These are phyloP conservation scores for Fusarium luffae DNA, from an alignment of 2,329 filamentous ascomycete species.

Conservation along the genomic window DNA sequence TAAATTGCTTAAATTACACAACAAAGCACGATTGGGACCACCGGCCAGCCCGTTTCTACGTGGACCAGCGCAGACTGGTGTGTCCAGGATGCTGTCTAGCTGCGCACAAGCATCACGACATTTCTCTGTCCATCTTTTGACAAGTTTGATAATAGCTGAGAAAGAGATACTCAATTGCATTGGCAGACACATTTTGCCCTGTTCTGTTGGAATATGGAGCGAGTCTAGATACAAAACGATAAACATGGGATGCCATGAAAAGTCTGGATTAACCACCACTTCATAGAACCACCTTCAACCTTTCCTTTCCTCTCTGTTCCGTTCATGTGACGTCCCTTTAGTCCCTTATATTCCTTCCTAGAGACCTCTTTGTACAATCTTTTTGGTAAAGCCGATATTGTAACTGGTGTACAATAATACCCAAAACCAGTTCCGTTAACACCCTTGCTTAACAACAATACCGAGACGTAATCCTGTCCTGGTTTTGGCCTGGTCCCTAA, in stretches of 20 bases:
- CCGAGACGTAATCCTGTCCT: slow-evolving; percentile 31
- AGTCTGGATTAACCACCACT: slow-evolving; percentile 27
- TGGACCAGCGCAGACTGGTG: neutral
- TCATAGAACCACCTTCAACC: neutral
- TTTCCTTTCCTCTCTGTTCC: neutral
- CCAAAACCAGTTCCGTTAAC: slow-evolving; percentile 1
- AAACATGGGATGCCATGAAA: neutral
- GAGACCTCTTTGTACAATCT: neutral
- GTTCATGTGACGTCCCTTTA: neutral
- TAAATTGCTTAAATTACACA: neutral
- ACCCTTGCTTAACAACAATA: slow-evolving; percentile 27
- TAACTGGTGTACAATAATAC: neutral
- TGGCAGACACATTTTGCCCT: neutral
- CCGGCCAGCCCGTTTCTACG: neutral
- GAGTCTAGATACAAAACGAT: neutral
- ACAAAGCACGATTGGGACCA: neutral
- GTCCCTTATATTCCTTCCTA: neutral
- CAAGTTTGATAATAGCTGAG: neutral
- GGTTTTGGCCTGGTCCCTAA: slow-evolving; percentile 30
- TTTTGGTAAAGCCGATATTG: neutral
- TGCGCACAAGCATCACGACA: too few relatives aligned
- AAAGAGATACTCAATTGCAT: neutral
- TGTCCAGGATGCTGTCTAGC: neutral
- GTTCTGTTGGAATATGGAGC: neutral
- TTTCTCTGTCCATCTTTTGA: neutral